Percentiles rank a stretch among this genome's conserved stretches.
Evolutionary conservation across 2,329 filamentous ascomycete species (phyloP).

Genomic region (Acephala macrosclerotiorum): DNA sequence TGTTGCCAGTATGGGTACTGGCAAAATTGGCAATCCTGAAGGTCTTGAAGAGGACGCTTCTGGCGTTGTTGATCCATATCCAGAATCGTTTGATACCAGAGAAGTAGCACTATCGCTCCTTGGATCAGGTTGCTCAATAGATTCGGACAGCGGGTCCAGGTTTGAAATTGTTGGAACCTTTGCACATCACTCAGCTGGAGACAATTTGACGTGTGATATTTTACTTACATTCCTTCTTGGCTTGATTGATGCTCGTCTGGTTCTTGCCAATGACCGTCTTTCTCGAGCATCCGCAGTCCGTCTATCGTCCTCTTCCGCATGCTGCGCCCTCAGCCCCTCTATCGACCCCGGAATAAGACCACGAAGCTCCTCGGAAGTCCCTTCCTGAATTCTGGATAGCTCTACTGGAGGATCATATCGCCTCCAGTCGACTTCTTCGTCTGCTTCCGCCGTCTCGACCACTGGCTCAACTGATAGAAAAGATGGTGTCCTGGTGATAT

Average conservation of each 20-base stretch:
- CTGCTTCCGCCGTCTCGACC: slow-evolving; percentile 29
- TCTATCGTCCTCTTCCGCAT: slow-evolving; percentile 44
- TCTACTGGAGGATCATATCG: slow-evolving; percentile 55
- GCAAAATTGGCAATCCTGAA: not conserved
- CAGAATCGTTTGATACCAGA: slow-evolving; percentile 33
- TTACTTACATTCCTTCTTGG: slow-evolving; percentile 36
- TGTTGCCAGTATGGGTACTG: not conserved
- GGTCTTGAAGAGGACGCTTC: not conserved
- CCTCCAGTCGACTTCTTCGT: slow-evolving; percentile 51
- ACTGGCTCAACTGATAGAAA: slow-evolving; percentile 35
- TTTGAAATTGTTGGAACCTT: slow-evolving; percentile 17
- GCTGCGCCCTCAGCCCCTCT: slow-evolving; percentile 50
- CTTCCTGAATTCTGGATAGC: slow-evolving; percentile 48
- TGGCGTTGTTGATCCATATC: slow-evolving; percentile 32
- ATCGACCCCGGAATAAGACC: slow-evolving; percentile 54
- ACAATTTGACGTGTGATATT: not conserved
- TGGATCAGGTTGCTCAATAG: slow-evolving; percentile 12
- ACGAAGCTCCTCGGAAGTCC: slow-evolving; percentile 50
- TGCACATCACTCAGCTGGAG: not conserved
- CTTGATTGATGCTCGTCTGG: slow-evolving; percentile 22
- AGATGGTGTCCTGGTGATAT: slow-evolving; percentile 22
- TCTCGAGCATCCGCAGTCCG: slow-evolving; percentile 42
- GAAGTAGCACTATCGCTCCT: slow-evolving; percentile 30
- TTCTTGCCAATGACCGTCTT: slow-evolving; percentile 40
- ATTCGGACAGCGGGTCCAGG: slow-evolving; percentile 10